Percentiles rank a stretch among this genome's conserved stretches.
Evolutionary conservation across 768 basidiomycete genomes (phyloP).

Genomic region (Russula emetica): DNA sequence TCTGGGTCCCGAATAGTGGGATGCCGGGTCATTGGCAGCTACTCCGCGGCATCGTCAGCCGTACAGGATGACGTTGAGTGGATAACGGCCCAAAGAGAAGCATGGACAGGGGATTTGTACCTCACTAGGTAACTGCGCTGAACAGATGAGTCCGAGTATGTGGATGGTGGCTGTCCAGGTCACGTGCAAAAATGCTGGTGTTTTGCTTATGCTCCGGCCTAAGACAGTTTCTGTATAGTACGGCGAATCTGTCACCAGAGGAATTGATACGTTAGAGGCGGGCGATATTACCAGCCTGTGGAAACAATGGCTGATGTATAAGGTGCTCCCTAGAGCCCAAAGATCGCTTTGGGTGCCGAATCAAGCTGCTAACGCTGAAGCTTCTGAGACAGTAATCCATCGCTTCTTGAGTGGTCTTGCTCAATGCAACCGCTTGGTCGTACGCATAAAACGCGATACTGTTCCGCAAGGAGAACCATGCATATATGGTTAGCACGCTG

Average conservation of each 20-base stretch:
- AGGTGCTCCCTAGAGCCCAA: neutral
- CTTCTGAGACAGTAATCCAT: conserved; percentile 57
- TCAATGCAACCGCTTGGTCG: conserved; percentile 47
- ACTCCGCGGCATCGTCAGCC: neutral
- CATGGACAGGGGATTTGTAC: neutral
- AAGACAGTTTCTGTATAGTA: neutral
- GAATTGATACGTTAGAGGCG: neutral
- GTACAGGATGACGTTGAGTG: neutral
- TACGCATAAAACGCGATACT: conserved; percentile 63
- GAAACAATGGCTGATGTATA: neutral
- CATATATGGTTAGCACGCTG: conserved; percentile 68
- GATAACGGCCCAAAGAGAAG: neutral
- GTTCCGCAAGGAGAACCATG: conserved; percentile 78
- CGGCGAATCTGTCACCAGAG: neutral
- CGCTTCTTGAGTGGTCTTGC: conserved; percentile 57
- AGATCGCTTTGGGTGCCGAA: neutral
- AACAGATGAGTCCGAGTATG: neutral
- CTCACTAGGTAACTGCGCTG: neutral
- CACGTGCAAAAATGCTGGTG: neutral
- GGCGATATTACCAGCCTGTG: neutral
- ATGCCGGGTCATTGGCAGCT: neutral
- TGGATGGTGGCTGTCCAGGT: neutral
- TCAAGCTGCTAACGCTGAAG: neutral
- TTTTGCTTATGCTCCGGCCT: conserved; percentile 4
- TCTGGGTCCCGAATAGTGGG: neutral